Base-by-base conservation (phyloP, 768 basidiomycete species). In the Boletales sp. region DNA sequence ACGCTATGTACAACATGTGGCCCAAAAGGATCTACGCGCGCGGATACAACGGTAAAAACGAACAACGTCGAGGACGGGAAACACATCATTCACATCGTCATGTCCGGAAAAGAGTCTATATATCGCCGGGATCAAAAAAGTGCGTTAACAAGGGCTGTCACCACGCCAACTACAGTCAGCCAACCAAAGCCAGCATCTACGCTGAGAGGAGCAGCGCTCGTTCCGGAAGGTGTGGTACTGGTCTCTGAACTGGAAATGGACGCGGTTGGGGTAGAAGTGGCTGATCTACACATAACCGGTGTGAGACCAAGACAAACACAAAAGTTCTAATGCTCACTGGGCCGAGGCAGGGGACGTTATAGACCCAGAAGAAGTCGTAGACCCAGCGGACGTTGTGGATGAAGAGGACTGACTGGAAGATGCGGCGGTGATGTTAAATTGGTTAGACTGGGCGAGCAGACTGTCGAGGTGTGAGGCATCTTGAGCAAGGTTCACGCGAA, bases 401-500 rank as follows among this genome's bases (percentile, higher is more conserved):
- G 62, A 47, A 14, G 65, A 41, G 7, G 68, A 47, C 8, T 29
- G 40, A 27, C 29, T 43, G 31, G 65, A 54, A 31, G 62, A 54
- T 27, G 51, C 27, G 1, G 52, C 50, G 37, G 64, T 66, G 63
- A 83, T 80, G 58, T 63, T 69, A 68, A 92, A 94, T 48, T 80
- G 62, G 24, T 48, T 45, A 15, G 88, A 90, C 69, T 94, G 89
- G 35, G 90, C 88, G 46, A 81, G 75, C 56, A 93, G 82, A 44
- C 69, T 68, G 64, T 66, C 60, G 19, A 78, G 69, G 47, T 80
- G 45, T 17, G 75, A 48, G 4, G 73, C 53, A 55, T 79, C 74
- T 56, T 72, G 59, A 52, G 84, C 81, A 24, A 94, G 66, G 72
- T 93, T 90, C 68, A 94, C 75, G 49, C 79, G 84, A 79, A 79